These are phyloP conservation scores for Hyaloscypha hepaticicola DNA, from an alignment of 495 filamentous ascomycete species.

Conservation along the genomic window DNA sequence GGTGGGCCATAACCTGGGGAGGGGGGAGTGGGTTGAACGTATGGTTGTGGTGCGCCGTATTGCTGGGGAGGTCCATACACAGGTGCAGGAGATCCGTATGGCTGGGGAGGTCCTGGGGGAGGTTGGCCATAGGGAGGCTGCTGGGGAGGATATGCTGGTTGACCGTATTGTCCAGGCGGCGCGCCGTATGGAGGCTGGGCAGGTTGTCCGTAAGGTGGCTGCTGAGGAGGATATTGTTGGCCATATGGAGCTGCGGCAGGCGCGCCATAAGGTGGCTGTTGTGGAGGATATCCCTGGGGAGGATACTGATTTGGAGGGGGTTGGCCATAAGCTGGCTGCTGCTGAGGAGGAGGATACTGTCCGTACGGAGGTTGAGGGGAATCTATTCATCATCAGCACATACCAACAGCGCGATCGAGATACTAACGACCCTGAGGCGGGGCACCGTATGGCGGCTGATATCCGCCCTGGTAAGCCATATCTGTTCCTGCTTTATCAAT, in stretches of 20 bases:
- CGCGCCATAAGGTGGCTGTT: slow-evolving; percentile 21
- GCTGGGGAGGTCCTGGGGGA: slow-evolving; percentile 33
- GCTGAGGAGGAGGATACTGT: slow-evolving; percentile 18
- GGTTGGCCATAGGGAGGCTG: slow-evolving; percentile 32
- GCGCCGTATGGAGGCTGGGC: slow-evolving; percentile 20
- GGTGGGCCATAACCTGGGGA: slow-evolving; percentile 62
- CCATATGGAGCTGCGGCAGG: slow-evolving; percentile 19
- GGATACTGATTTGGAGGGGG: slow-evolving; percentile 18
- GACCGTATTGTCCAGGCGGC: slow-evolving; percentile 24
- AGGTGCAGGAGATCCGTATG: slow-evolving; percentile 36
- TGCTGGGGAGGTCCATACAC: slow-evolving; percentile 44
- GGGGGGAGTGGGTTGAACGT: slow-evolving; percentile 49
- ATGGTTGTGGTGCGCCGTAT: slow-evolving; percentile 43
- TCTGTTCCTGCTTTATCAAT: slow-evolving; percentile 6
- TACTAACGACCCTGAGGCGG: slow-evolving; percentile 27
- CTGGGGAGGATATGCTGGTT: slow-evolving; percentile 29
- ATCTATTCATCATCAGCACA: slow-evolving; percentile 18
- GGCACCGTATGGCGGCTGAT: slow-evolving; percentile 14
- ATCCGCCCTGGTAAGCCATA: slow-evolving; percentile 25
- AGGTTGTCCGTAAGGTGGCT: slow-evolving; percentile 33
- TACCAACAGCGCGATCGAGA: background rate
- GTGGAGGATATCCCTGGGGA: slow-evolving; percentile 9
- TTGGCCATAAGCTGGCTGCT: slow-evolving; percentile 21
- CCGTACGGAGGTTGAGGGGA: slow-evolving; percentile 28
- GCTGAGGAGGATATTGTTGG: slow-evolving; percentile 15